Percentiles rank a stretch among this genome's conserved stretches.
Evolutionary conservation across 148 eudicot genomes (phyloP).

Genomic region (Silene conica): DNA sequence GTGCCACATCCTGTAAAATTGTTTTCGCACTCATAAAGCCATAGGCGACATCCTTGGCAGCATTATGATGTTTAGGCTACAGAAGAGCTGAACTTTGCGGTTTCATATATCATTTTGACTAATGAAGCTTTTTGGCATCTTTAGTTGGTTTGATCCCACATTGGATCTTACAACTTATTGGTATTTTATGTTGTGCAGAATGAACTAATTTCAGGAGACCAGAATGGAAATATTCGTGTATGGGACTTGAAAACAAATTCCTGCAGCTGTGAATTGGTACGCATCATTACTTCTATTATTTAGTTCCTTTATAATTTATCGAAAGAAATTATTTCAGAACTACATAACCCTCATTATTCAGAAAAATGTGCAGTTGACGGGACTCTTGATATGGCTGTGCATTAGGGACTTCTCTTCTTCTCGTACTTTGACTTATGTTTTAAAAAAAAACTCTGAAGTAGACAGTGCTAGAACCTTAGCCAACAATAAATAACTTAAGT

Average conservation of each 20-base stretch:
- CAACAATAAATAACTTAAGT: background rate
- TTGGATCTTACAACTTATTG: constrained; percentile 5
- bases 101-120: background rate
- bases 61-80: too few relatives aligned
- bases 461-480: background rate
- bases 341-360: constrained; percentile 4
- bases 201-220: constrained; percentile 95
- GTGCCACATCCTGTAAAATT: too few relatives aligned
- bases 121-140: background rate
- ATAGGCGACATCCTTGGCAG: too few relatives aligned
- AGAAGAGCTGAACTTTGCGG: background rate
- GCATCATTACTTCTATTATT: constrained; percentile 9
- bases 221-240: constrained; percentile 95
- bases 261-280: constrained; percentile 97
- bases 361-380: background rate
- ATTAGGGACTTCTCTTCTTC: background rate
- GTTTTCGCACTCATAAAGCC: too few relatives aligned
- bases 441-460: background rate
- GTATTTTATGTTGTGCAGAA: constrained; percentile 42
- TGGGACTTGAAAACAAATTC: constrained; percentile 99
- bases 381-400: background rate
- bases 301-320: background rate
- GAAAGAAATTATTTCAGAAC: background rate
- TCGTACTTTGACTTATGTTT: background rate
- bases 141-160: background rate